Base-by-base conservation (phyloP, 306 rosid species). In the Clitoria ternatea region DNA sequence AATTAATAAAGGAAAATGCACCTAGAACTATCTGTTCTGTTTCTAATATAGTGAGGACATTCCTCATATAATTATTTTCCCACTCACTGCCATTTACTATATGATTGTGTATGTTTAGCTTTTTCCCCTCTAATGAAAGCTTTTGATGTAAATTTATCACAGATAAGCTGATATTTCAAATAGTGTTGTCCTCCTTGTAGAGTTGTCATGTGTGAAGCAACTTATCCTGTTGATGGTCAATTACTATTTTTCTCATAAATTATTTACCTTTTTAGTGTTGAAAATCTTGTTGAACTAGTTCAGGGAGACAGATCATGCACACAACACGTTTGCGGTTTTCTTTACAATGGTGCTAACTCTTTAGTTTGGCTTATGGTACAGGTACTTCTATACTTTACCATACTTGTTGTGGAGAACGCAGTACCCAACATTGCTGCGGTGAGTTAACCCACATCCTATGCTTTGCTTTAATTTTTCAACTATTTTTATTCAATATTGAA, bases 361-460 rank as follows among this genome's bases (percentile, higher is more conserved):
- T 33, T 54, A 70, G 18, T 53, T 75, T 64, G 59, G 60, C 36
- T n/a, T 68, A 53, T 53, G 75, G 48, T 73, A 80, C 89, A 95
- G 99, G 99, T 86, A 91, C 68, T 89, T 91, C 82, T 83, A 89
- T 74, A 91, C 91, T 73, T 72, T 95, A 70, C 97, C 99, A 9
- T 89, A 91, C 80, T 82, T 95, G 43, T 61, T 95, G 79, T 95
- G 96, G 97, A 85, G 82, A 77, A 95, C 96, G 0, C 71, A 50
- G 6, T 91, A 78, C 69, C 92, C 96, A 29, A 87, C 87, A 5
- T 49, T 77, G 42, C 39, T 86, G 47, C 90, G 96, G 99, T 94
- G 63, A 17, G 79, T 65, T 47, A n/a, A 70, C 73, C 39, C 15
- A 5, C 47, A 29, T 24, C 30, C 15, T n/a, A 24, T 54, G 3